Evolutionary conservation across 2,329 filamentous ascomycete species (phyloP), one percentile per base, ranked within the genome.

Genomic region (Aspergillus tamarii): DNA sequence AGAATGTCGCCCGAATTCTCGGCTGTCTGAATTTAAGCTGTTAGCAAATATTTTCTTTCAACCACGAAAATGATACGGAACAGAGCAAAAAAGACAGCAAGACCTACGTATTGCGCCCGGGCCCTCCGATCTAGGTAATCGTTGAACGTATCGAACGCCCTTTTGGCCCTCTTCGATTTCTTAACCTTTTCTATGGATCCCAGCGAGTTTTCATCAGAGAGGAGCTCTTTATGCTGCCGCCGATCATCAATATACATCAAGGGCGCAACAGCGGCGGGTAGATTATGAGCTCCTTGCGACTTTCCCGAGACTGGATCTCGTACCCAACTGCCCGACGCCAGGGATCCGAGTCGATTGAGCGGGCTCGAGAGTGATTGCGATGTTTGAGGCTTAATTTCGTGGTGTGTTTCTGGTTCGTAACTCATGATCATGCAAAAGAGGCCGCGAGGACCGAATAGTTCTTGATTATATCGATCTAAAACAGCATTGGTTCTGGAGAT

Each of bases 381-480:
- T 2, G 43, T 32, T 19, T 2, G 14, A n/a, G 26, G 4, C 11
- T 32, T 12, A 10, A 1, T 6, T 4, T 58, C 55, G 10, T 62
- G 43, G 23, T 52, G 23, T 10, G 43, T 21, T 32, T 79, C 76
- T 2, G 82, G 81, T 61, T 82, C 82, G 74, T 78, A 85, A 0
- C 82, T 81, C 72, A 87, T 78, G 50, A 88, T 78, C 48, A 84
- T 73, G 64, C 77, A 80, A 71, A 82, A 84, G 0, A 87, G 77
- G 0, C 85, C 85, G 6, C 77, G 78, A 0, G 85, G 85, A 60
- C 78, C 78, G 73, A 88, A 88, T 59, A 85, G 80, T 4, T 82
- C 76, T n/a, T 82, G 78, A 67, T 88, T 88, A 68, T 85, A 80
- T 26, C 75, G 71, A 67, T 86, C 80, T 11, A 88, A 76, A 69